Evolutionary conservation across 768 basidiomycete species (phyloP), one percentile per base, ranked within the genome.

Genomic region (Leccinum sublutescens): DNA sequence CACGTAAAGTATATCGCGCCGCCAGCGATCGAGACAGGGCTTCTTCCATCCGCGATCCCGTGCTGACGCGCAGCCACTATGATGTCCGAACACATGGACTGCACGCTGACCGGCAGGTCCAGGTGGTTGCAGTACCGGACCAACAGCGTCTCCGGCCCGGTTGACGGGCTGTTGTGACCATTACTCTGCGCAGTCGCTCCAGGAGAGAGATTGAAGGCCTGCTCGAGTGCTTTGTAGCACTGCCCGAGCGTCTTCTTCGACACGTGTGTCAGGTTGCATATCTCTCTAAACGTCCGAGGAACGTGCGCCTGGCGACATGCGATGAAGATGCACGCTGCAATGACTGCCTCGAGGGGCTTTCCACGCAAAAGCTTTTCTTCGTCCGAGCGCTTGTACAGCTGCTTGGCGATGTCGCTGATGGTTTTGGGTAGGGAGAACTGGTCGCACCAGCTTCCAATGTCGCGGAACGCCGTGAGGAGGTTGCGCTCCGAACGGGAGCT

Each of bases 311-410:
- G 92, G 38, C 96, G 83, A 72, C 95, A 97, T 0, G 95, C 96
- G 66, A 98, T 95, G 74, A 98, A 97, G 70, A 98, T 95, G 76
- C 96, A 98, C 1, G 96, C 95, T 29, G 96, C 96, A 62, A 97
- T 93, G 70, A 97, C 88, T 5, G 95, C 95, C 59, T 95, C 90
- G 63, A 93, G 82, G 2, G 90, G 89, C 73, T 98, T 98, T 34
- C 93, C 93, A 50, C 91, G 88, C 4, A 96, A 80, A 23, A 95
- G 81, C 71, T 94, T 93, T 73, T 96, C 95, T 74, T 98, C 96
- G 74, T 97, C 94, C 19, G 93, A 92, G 49, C 95, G 91, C 76
- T 96, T 97, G 81, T 95, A 98, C 9, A 98, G 80, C 77, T 97
- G 95, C 75, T 98, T 97, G 52, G 95, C 95, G 62, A 94, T 94